Conservation (phyloP, 2,329 filamentous ascomycete species). For the Sphaerulina vaccinii region DNA sequence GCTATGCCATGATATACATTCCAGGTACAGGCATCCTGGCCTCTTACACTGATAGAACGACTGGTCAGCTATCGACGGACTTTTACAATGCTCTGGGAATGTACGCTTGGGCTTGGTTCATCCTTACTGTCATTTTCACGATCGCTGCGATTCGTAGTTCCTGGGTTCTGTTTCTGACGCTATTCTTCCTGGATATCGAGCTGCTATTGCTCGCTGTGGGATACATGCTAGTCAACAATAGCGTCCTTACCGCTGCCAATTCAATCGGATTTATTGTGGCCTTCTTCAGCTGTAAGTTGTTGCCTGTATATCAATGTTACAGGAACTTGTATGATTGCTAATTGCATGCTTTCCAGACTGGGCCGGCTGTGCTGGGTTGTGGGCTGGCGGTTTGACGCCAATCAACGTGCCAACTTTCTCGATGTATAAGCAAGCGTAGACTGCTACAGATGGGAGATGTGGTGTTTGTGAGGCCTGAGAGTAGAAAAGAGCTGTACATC, state of each 20-base stretch:
- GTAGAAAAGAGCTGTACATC: no score
- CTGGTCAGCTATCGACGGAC: background rate
- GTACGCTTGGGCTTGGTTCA: constrained; percentile 7
- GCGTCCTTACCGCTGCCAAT: background rate
- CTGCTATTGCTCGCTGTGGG: constrained; percentile 2
- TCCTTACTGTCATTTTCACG: constrained; percentile 1
- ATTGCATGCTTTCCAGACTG: constrained; percentile 2
- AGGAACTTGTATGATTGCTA: background rate
- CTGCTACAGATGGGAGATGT: no score
- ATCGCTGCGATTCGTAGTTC: constrained; percentile 5
- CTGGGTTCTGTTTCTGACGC: constrained; percentile 1
- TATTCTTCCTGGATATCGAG: constrained; percentile 3
- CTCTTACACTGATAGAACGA: background rate
- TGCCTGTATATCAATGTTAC: no score
- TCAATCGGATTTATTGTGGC: constrained; percentile 3
- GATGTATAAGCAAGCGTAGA: constrained; percentile 5
- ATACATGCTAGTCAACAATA: background rate
- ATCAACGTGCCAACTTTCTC: constrained; percentile 1
- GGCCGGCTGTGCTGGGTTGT: constrained; percentile 3
- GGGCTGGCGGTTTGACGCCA: background rate
- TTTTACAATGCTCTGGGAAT: constrained; percentile 2
- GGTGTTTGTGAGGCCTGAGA: no score
- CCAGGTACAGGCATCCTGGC: constrained; percentile 2
- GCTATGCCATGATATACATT: constrained; percentile 8
- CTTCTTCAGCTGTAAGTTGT: background rate